phyloP scores from a whole-genome alignment of 768 basidiomycete genomes.

The Macrolepiota dolichaula region DNA sequence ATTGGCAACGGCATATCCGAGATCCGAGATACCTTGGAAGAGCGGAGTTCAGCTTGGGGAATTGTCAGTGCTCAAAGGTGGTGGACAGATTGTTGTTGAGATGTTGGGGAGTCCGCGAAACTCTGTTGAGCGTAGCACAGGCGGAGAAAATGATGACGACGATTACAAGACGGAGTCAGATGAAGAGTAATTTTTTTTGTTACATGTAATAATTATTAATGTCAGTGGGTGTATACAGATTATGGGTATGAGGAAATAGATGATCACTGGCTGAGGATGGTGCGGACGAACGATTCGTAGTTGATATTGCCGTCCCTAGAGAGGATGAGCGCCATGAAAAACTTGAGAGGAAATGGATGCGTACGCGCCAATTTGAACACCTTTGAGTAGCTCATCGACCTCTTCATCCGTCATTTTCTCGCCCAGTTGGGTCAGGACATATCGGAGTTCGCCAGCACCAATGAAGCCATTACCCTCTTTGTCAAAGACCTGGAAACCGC shows the following conservation, averaged over 20 bases:
- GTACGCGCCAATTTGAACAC: constrained; percentile 87
- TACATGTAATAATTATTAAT: constrained; percentile 10
- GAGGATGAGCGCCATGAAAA: not conserved
- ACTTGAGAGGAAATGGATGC: constrained; percentile 24
- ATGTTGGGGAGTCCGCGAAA: constrained; percentile 23
- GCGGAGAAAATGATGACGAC: constrained; percentile 39
- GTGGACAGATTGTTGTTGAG: constrained; percentile 66
- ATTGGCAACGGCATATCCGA: constrained; percentile 67
- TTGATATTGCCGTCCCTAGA: constrained; percentile 93
- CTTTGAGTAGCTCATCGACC: constrained; percentile 96
- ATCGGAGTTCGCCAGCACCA: constrained; percentile 88
- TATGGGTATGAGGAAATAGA: not conserved
- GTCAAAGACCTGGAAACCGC: constrained; percentile 99
- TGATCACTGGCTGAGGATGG: constrained; percentile 80
- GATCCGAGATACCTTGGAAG: constrained; percentile 56
- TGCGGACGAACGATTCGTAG: constrained; percentile 95
- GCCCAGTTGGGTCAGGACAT: constrained; percentile 92
- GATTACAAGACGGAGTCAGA: constrained; percentile 55
- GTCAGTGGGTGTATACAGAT: not conserved
- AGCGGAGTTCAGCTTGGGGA: constrained; percentile 35
- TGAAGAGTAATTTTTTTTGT: constrained; percentile 7
- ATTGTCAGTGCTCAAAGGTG: constrained; percentile 49
- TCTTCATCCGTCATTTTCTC: constrained; percentile 99
- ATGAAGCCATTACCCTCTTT: constrained; percentile 92
- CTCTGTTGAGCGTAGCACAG: constrained; percentile 1